These are phyloP conservation scores for Pythium guiyangense DNA, from an alignment of 352 stramenopile species.

Conservation along the genomic window DNA sequence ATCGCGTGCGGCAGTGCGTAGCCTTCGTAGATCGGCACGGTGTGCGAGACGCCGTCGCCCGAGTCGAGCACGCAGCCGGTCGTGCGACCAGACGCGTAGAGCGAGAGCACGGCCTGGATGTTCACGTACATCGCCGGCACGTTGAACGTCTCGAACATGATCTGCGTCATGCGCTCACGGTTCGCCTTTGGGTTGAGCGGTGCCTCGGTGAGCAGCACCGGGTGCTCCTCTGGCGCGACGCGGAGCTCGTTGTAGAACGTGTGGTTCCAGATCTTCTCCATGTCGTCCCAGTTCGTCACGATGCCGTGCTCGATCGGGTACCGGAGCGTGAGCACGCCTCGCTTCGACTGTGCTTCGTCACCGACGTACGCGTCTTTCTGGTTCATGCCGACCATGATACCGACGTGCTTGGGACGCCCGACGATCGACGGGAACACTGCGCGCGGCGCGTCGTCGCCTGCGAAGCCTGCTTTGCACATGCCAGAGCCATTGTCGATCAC, in stretches of 20 bases:
- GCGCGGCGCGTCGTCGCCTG: conserved; percentile 94
- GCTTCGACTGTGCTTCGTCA: no score
- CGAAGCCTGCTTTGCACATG: conserved; percentile 99
- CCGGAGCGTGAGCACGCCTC: conserved; percentile 42
- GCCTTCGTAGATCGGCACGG: conserved; percentile 95
- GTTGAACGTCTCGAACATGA: conserved; percentile 97
- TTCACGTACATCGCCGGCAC: conserved; percentile 94
- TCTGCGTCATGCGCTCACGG: conserved; percentile 92
- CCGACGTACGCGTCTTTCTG: conserved; percentile 42
- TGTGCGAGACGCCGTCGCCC: conserved; percentile 84
- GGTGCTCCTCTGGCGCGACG: conserved; percentile 94
- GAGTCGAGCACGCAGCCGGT: conserved; percentile 95
- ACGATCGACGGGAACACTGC: conserved; percentile 97
- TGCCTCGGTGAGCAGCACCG: conserved; percentile 93
- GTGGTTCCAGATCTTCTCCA: conserved; percentile 99
- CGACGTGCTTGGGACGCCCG: conserved; percentile 92
- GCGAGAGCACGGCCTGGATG: conserved; percentile 90
- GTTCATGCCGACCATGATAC: conserved; percentile 98
- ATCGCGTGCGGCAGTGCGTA: conserved; percentile 95
- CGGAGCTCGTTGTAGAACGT: conserved; percentile 99
- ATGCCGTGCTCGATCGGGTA: conserved; percentile 99
- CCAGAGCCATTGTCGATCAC: conserved; percentile 97
- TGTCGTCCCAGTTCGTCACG: conserved; percentile 99
- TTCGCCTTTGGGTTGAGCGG: conserved; percentile 93
- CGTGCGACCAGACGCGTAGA: conserved; percentile 94